phyloP scores from a whole-genome alignment of 208 protist genomes.

The Crithidia mellificae region DNA sequence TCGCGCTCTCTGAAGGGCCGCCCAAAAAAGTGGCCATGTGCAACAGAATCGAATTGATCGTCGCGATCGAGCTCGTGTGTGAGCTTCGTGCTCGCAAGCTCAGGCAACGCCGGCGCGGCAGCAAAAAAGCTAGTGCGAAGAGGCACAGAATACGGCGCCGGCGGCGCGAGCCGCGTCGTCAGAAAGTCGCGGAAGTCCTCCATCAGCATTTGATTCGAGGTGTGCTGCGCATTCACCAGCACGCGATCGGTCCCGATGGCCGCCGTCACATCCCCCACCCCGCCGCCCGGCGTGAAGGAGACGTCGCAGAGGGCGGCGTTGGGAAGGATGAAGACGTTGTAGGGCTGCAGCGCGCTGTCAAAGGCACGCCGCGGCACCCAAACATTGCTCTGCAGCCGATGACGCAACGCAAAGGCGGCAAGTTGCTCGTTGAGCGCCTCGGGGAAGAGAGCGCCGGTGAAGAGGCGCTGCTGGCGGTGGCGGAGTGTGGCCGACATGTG shows the following conservation, averaged over 20 bases:
- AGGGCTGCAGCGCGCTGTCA: conserved; percentile 33
- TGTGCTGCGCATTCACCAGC: conserved; percentile 77
- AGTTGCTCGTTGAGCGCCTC: conserved; percentile 66
- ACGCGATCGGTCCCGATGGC: conserved; percentile 45
- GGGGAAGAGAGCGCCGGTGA: conserved; percentile 73
- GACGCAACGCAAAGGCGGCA: conserved; percentile 50
- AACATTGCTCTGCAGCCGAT: conserved; percentile 58
- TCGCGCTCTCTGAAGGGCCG: not conserved
- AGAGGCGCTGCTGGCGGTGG: conserved; percentile 58
- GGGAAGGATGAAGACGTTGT: conserved; percentile 56
- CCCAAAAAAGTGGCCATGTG: not conserved
- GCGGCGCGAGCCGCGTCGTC: conserved; percentile 11
- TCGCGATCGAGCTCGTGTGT: too few species aligned
- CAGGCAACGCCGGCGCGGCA: not conserved
- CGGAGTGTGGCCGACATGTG: not conserved
- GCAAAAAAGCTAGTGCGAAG: not conserved
- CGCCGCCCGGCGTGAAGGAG: conserved; percentile 34
- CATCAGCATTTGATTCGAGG: conserved; percentile 58
- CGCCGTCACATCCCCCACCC: conserved; percentile 13
- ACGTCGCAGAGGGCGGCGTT: conserved; percentile 67
- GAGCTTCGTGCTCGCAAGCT: not conserved
- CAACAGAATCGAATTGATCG: too few species aligned
- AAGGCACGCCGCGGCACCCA: conserved; percentile 71
- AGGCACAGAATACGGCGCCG: not conserved
- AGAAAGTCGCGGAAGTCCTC: conserved; percentile 61